Evolutionary conservation across 169 alveolate genomes (phyloP).

Genomic region (Cryptosporidium felis): DNA sequence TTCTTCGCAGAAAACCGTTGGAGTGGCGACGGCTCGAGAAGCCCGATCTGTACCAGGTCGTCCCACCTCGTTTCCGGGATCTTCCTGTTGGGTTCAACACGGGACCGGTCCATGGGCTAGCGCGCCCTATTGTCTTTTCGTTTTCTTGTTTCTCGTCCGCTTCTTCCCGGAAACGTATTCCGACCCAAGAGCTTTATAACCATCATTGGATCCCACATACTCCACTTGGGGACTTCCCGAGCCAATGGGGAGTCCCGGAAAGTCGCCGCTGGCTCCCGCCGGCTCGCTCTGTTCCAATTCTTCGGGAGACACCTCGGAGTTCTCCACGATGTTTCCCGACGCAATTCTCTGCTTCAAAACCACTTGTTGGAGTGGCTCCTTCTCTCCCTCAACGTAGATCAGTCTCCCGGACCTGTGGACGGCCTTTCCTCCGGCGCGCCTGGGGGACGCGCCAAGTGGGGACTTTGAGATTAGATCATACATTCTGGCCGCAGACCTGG

Average conservation of each 20-base stretch:
- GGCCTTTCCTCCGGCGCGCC: constrained; percentile 30
- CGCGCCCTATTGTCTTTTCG: no score
- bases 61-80: no score
- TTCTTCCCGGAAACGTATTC: neutral
- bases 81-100: no score
- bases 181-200: constrained; percentile 17
- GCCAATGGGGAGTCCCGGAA: neutral
- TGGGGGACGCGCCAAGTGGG: no score
- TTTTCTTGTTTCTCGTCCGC: no score
- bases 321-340: constrained; percentile 5
- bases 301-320: constrained; percentile 54
- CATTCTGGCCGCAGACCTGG: constrained; percentile 11
- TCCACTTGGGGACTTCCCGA: neutral
- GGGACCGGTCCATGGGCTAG: no score
- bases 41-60: no score
- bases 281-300: constrained; percentile 23
- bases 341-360: constrained; percentile 3
- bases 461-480: neutral
- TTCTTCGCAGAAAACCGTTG: no score
- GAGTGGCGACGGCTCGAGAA: no score
- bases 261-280: neutral
- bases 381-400: constrained; percentile 34
- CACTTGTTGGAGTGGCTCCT: constrained; percentile 48
- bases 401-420: constrained; percentile 25
- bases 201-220: constrained; percentile 29